These are phyloP conservation scores for Suillus tomentosus DNA, from an alignment of 768 basidiomycete genomes.

Conservation along the genomic window DNA sequence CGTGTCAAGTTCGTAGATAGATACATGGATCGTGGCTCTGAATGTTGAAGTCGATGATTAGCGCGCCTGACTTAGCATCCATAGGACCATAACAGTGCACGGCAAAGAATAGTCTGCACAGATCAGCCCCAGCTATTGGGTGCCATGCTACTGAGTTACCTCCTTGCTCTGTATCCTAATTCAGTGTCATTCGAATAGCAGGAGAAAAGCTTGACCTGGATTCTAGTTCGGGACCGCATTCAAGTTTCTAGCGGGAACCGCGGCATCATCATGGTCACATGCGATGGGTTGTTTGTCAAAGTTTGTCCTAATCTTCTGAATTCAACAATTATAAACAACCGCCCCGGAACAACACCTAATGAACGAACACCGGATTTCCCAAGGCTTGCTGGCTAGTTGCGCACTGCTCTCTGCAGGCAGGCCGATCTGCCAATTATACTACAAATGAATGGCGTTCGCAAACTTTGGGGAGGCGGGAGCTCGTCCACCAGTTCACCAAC, in stretches of 20 bases:
- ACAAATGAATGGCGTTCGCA: slow-evolving; percentile 64
- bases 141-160: no score
- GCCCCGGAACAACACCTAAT: background rate
- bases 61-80: no score
- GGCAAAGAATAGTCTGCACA: no score
- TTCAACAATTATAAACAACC: slow-evolving; percentile 7
- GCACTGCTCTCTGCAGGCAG: background rate
- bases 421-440: slow-evolving; percentile 32
- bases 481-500: slow-evolving; percentile 32
- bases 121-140: no score
- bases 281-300: background rate
- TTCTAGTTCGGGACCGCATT: no score
- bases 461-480: slow-evolving; percentile 53
- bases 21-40: no score
- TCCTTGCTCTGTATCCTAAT: no score
- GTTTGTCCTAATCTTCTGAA: background rate
- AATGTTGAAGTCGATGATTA: no score
- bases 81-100: no score
- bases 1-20: background rate
- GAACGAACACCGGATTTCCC: slow-evolving; percentile 3
- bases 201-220: no score
- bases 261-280: background rate
- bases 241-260: no score
- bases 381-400: slow-evolving; percentile 4
- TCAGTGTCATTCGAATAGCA: no score